Evolutionary conservation across 495 filamentous ascomycete species (phyloP).

Genomic region (Chaetomium tenue): DNA sequence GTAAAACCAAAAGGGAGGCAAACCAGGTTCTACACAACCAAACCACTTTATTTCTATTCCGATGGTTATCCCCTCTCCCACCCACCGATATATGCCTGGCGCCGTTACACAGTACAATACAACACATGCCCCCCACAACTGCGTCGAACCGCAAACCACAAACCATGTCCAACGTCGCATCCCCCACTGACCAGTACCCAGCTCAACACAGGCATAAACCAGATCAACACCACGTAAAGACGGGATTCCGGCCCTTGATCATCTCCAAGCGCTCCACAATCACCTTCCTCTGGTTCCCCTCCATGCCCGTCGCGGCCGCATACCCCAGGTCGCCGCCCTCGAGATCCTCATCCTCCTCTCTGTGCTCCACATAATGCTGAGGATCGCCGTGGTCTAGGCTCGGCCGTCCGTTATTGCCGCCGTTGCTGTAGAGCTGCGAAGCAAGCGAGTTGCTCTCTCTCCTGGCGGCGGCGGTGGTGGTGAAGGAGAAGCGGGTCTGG

Average conservation of each 20-base stretch:
- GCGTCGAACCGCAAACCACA: neutral
- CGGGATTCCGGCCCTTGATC: slow-evolving; percentile 90
- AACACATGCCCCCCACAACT: neutral
- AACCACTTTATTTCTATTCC: slow-evolving; percentile 1
- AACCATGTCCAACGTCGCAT: neutral
- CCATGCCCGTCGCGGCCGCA: slow-evolving; percentile 89
- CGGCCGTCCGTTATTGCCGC: slow-evolving; percentile 11
- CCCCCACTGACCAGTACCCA: neutral
- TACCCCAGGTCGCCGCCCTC: slow-evolving; percentile 95
- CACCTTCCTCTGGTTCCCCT: slow-evolving; percentile 82
- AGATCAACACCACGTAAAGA: slow-evolving; percentile 90
- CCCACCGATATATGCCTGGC: neutral
- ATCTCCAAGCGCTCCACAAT: slow-evolving; percentile 95
- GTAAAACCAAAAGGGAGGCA: too few species aligned
- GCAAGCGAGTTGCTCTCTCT: slow-evolving; percentile 45
- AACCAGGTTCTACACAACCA: neutral
- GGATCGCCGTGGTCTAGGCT: slow-evolving; percentile 21
- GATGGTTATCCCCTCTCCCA: neutral
- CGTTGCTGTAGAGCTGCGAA: slow-evolving; percentile 40
- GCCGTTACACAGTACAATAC: neutral
- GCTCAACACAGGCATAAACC: neutral
- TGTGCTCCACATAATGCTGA: slow-evolving; percentile 54
- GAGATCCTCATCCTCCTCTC: slow-evolving; percentile 56
- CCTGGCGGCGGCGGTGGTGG: slow-evolving; percentile 38
- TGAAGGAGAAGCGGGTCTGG: slow-evolving; percentile 44